Percentiles rank a stretch among this genome's conserved stretches.
phyloP scores from a whole-genome alignment of 805 yeast species.

The Ogataea angusta region DNA sequence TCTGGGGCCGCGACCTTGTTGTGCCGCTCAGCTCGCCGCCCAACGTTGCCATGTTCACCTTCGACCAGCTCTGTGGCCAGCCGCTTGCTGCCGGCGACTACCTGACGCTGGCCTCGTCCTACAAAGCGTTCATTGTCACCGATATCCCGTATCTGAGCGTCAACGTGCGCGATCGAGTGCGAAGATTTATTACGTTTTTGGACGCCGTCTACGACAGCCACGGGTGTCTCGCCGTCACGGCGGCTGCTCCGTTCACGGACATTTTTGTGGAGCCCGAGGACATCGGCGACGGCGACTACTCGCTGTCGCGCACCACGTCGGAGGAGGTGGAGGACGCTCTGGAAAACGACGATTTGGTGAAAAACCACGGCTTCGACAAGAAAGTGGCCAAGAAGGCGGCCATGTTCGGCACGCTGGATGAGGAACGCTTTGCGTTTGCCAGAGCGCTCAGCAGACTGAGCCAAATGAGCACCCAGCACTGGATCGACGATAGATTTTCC shows the following conservation, averaged over 20 bases:
- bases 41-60: conserved; percentile 84
- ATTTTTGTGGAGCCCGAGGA: conserved; percentile 82
- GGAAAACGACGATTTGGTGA: conserved; percentile 60
- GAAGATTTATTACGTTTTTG: conserved; percentile 89
- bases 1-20: conserved; percentile 84
- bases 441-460: conserved; percentile 87
- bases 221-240: conserved; percentile 83
- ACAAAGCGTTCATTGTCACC: conserved; percentile 78
- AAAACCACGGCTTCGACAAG: conserved; percentile 73
- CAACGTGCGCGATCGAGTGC: conserved; percentile 74
- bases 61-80: conserved; percentile 79
- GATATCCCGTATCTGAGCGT: conserved; percentile 87
- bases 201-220: conserved; percentile 95
- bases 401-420: conserved; percentile 80
- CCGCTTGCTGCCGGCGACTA: conserved; percentile 95
- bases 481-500: conserved; percentile 48
- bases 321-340: conserved; percentile 31
- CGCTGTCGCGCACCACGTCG: conserved; percentile 30
- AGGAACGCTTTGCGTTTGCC: conserved; percentile 95
- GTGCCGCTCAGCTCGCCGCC: conserved; percentile 79
- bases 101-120: conserved; percentile 72
- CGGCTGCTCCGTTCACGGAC: conserved; percentile 79
- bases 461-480: conserved; percentile 90
- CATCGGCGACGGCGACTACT: conserved; percentile 45
- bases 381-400: conserved; percentile 66